Percentiles rank a stretch among this genome's conserved stretches.
Conservation (phyloP, 2,329 filamentous ascomycete species). For the Sclerotiophoma versabilis region DNA sequence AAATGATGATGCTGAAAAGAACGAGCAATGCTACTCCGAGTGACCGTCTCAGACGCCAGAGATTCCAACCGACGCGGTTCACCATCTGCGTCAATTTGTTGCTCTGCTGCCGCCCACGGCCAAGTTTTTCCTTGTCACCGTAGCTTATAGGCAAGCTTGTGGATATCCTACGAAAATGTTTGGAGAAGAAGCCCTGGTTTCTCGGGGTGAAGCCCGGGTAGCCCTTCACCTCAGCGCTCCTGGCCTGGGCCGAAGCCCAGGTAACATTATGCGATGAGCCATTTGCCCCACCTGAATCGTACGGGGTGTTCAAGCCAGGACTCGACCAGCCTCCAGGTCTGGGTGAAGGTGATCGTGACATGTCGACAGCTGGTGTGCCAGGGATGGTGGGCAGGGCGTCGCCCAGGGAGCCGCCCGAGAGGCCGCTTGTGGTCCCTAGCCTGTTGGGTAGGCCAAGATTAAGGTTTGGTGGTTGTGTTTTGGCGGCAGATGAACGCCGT, state of each 20-base stretch:
- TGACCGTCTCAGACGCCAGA: conserved; percentile 71
- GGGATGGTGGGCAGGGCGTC: conserved; percentile 48
- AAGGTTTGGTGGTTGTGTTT: conserved; percentile 37
- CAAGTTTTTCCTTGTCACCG: conserved; percentile 79
- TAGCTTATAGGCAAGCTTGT: conserved; percentile 75
- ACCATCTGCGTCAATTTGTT: conserved; percentile 45
- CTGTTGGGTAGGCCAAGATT: conserved; percentile 42
- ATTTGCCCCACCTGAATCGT: conserved; percentile 67
- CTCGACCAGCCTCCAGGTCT: conserved; percentile 88
- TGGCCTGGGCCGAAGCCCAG: conserved; percentile 84
- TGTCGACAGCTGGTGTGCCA: conserved; percentile 54
- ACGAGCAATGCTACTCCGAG: conserved; percentile 67
- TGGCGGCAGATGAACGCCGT: conserved; percentile 50
- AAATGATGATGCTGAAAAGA: conserved; percentile 67
- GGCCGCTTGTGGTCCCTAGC: conserved; percentile 43
- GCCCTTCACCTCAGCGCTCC: conserved; percentile 74
- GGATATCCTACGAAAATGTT: conserved; percentile 82
- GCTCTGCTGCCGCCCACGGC: conserved; percentile 59
- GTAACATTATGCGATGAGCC: conserved; percentile 63
- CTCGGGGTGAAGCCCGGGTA: conserved; percentile 82
- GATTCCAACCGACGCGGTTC: conserved; percentile 56
- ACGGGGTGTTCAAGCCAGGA: conserved; percentile 75
- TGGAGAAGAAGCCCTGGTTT: conserved; percentile 85
- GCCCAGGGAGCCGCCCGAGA: conserved; percentile 41
- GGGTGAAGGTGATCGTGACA: conserved; percentile 91